Evolutionary conservation across 805 yeast species (phyloP), one percentile per base, ranked within the genome.

Genomic region (Brettanomyces custersianus): DNA sequence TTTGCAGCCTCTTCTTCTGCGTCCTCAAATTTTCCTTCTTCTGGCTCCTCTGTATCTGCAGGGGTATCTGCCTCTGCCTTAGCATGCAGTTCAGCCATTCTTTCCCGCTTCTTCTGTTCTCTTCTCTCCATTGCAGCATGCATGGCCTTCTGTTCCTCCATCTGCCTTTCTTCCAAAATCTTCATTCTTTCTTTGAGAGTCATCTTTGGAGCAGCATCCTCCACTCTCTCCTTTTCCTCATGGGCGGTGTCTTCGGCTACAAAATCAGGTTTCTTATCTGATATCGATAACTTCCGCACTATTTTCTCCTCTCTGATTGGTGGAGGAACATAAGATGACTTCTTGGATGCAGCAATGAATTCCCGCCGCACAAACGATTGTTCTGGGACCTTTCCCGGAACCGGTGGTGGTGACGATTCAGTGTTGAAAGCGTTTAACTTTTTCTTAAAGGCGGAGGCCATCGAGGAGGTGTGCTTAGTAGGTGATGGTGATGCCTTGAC

Each of bases 171-270:
- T 54, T 88, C 95, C 34, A 90, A 65, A 49, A 84, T 49, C 4
- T 86, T 85, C 52, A 90, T 86, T 45, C 97, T 71, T 47, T 92
- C 96, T 52, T 81, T 81, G 48, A 90, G 64, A 39, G 94, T 80
- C 63, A 87, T 59, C 46, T 82, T 77, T 7, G 95, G 95, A 23
- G 69, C 73, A 22, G 69, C 80, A 20, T 66, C 73, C 39, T 72
- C 74, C 4, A 49, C 59, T 16, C 51, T 56, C 7, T 51, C 51
- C 2, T 48, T 38, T 0, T 47, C 21, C 23, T 52, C 57, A 7
- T 52, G 48, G 8, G 46, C 44, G 5, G 48, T 43, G 13, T 54
- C 51, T n/a, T 23, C 20, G 6, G 17, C 18, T 13, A 40, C 48
- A 20, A 49, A 42, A 15, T 34, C 41, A 13, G 8, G 19, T 23